phyloP scores from a whole-genome alignment of 352 stramenopile genomes.

The Phytopythium ostracodes region DNA sequence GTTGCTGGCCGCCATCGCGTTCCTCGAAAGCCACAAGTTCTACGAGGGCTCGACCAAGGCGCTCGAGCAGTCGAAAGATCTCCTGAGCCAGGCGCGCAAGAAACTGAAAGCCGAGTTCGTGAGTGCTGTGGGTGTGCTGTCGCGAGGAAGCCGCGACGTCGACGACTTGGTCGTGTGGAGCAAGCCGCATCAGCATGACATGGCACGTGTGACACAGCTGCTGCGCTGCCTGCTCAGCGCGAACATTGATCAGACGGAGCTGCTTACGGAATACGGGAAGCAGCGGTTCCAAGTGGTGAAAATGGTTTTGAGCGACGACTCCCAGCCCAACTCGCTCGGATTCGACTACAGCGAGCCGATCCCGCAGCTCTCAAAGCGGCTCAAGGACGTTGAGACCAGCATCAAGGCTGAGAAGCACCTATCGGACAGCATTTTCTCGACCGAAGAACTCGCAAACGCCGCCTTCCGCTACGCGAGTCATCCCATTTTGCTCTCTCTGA shows the following conservation, averaged over 20 bases:
- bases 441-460: slow-evolving; percentile 56
- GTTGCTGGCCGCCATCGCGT: slow-evolving; percentile 60
- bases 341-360: slow-evolving; percentile 33
- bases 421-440: slow-evolving; percentile 42
- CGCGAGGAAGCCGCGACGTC: slow-evolving; percentile 32
- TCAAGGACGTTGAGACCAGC: slow-evolving; percentile 50
- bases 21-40: slow-evolving; percentile 59
- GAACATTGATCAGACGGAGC: slow-evolving; percentile 39
- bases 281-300: slow-evolving; percentile 61
- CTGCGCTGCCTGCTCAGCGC: slow-evolving; percentile 59
- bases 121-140: slow-evolving; percentile 60
- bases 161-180: slow-evolving; percentile 25
- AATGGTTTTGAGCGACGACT: slow-evolving; percentile 42
- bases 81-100: slow-evolving; percentile 51
- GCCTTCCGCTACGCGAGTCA: slow-evolving; percentile 51
- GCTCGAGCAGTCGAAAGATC: slow-evolving; percentile 57
- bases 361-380: slow-evolving; percentile 24
- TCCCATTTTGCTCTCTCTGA: slow-evolving; percentile 56
- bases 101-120: slow-evolving; percentile 73
- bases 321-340: slow-evolving; percentile 21
- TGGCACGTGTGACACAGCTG: slow-evolving; percentile 49
- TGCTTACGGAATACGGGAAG: slow-evolving; percentile 63
- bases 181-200: slow-evolving; percentile 47
- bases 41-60: slow-evolving; percentile 77
- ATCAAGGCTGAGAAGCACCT: slow-evolving; percentile 60